phyloP scores from a whole-genome alignment of 2,329 filamentous ascomycete genomes.

The Phialophora expanda region DNA sequence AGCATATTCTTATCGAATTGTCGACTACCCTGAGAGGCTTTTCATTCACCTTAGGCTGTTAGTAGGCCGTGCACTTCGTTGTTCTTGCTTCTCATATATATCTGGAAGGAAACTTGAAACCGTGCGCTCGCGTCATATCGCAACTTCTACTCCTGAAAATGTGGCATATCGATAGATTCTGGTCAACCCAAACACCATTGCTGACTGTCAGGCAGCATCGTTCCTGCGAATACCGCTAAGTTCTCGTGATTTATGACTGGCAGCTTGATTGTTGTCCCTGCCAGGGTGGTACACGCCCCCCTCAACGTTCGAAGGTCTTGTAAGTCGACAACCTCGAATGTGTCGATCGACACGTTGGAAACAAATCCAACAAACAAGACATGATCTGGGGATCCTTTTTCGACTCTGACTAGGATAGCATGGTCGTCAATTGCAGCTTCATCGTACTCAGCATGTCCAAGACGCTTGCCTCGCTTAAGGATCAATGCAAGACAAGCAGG shows the following conservation, averaged over 20 bases:
- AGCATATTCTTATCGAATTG: not conserved
- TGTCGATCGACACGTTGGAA: not conserved
- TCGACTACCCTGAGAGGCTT: no score
- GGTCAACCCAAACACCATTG: not conserved
- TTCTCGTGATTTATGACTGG: not conserved
- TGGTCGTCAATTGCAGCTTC: not conserved
- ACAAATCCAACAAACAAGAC: not conserved
- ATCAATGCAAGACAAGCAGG: not conserved
- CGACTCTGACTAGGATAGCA: not conserved
- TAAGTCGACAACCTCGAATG: not conserved
- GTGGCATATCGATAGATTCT: not conserved
- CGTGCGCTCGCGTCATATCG: not conserved
- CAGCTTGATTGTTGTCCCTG: not conserved
- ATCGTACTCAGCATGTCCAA: not conserved
- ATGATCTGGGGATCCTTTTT: not conserved
- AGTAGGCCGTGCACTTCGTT: no score
- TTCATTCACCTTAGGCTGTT: no score
- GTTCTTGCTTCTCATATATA: no score
- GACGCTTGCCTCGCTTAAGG: conserved; percentile 1
- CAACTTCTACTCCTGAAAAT: not conserved
- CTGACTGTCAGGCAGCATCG: not conserved
- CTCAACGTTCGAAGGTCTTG: not conserved
- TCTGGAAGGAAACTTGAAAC: no score
- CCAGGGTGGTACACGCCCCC: not conserved
- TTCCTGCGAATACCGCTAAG: not conserved